A percentile compares a stretch with the other conserved stretches of the same genome.
These are phyloP conservation scores for Myriosclerotinia curreyana DNA, from an alignment of 2,329 filamentous ascomycete genomes.

Conservation along the genomic window DNA sequence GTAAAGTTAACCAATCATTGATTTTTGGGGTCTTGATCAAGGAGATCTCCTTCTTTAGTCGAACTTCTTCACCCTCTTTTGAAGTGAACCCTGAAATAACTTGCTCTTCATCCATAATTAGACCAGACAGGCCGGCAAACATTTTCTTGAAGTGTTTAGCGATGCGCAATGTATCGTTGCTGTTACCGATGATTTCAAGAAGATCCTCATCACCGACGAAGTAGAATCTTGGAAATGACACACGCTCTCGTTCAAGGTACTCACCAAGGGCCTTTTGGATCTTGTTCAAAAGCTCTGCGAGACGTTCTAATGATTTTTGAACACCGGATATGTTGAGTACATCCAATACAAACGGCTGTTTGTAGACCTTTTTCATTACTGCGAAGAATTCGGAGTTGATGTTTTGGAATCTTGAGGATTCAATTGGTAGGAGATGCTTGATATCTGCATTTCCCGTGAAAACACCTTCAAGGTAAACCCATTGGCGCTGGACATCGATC, in stretches of 20 bases:
- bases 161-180: slow-evolving; percentile 92
- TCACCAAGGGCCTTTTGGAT: slow-evolving; percentile 98
- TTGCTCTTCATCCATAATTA: slow-evolving; percentile 86
- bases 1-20: slow-evolving; percentile 95
- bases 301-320: slow-evolving; percentile 89
- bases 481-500: slow-evolving; percentile 99
- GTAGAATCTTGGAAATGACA: slow-evolving; percentile 98
- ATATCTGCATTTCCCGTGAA: slow-evolving; percentile 99
- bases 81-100: slow-evolving; percentile 91
- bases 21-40: slow-evolving; percentile 92
- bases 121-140: slow-evolving; percentile 92
- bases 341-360: slow-evolving; percentile 91
- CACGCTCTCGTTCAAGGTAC: slow-evolving; percentile 95
- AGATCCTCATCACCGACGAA: slow-evolving; percentile 99
- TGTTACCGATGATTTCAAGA: slow-evolving; percentile 98
- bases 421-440: slow-evolving; percentile 93
- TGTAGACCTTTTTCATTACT: slow-evolving; percentile 99
- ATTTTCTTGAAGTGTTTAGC: slow-evolving; percentile 99
- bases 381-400: slow-evolving; percentile 98
- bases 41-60: slow-evolving; percentile 86
- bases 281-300: slow-evolving; percentile 97
- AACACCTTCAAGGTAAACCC: slow-evolving; percentile 98
- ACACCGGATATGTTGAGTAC: slow-evolving; percentile 94
- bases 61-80: slow-evolving; percentile 88
- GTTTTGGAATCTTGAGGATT: slow-evolving; percentile 96